Base-by-base conservation (phyloP, 768 basidiomycete genomes). In the Phaeolepiota aurea region DNA sequence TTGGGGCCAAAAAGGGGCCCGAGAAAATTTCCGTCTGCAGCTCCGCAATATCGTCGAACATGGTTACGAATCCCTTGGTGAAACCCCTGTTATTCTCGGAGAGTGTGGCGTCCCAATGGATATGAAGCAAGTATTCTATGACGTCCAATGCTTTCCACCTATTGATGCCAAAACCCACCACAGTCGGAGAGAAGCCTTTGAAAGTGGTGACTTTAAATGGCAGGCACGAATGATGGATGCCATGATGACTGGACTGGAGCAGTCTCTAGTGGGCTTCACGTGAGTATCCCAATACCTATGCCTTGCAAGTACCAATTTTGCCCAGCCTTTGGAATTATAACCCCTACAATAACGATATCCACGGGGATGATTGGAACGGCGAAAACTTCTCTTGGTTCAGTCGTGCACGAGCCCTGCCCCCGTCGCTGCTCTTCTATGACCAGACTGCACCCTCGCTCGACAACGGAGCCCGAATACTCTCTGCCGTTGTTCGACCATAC, bases 301-400 rank as follows among this genome's bases (percentile, higher is more conserved):
- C 20, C n/a, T 25, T 5, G 32, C 25, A 1, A 3, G 42, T 2
- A 5, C n/a, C n/a, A 34, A 15, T 40, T 9, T 34, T 21, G 22
- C 15, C 38, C 40, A 96, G 91, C 1, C 62, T 97, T 4, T 97
- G 94, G 94, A 90, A 87, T 44, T 97, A 96, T 58, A 96, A 97
- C 52, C 86, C 93, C 0, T 65, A 71, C 38, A 98, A 97, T 60
- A 71, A 74, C 28, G 92, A 97, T 56, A 50, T 58, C 13, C 51
- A 59, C 18, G 94, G 94, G 12, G 93, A 97, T 55, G 62, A 80
- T 55, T 96, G 93, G 93, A 94, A 93, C 51, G 89, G 87, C 40
- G 93, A 99, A 61, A 96, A 93, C 63, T 97, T 99, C 56, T 91
- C 89, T 1, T 96, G 89, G 88, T 97, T 90, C 71, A 79, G 79